Evolutionary conservation across 169 alveolate species (phyloP).

Genomic region (Cytauxzoon felis): DNA sequence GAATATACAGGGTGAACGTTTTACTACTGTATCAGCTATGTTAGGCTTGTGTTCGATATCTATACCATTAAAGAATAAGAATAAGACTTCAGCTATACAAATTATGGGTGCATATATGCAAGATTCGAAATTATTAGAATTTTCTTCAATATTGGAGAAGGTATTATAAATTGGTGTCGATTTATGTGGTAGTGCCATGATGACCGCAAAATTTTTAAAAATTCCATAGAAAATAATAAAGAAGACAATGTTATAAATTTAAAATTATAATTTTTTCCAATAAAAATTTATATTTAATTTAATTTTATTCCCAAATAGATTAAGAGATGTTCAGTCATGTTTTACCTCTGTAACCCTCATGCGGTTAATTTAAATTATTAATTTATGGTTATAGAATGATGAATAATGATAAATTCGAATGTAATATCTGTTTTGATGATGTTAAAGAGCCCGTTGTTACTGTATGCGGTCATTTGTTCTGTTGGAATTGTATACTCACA

Average conservation of each 20-base stretch:
- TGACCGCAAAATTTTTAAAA: too few relatives aligned
- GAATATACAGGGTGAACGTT: conserved; percentile 21
- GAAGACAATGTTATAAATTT: too few relatives aligned
- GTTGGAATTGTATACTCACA: conserved; percentile 92
- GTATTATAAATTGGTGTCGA: not conserved
- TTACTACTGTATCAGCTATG: conserved; percentile 35
- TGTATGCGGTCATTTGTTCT: conserved; percentile 93
- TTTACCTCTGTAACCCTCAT: too few relatives aligned
- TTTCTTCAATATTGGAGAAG: conserved; percentile 18
- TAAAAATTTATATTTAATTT: too few relatives aligned
- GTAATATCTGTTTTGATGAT: conserved; percentile 94
- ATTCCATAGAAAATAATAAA: too few relatives aligned
- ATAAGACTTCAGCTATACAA: conserved; percentile 21
- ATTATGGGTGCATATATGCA: conserved; percentile 24
- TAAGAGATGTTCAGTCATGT: too few relatives aligned
- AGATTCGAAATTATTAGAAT: conserved; percentile 19
- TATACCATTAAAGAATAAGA: conserved; percentile 16
- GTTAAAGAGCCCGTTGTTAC: conserved; percentile 96
- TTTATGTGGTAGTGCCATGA: too few relatives aligned
- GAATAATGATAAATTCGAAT: conserved; percentile 92
- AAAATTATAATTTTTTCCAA: too few relatives aligned
- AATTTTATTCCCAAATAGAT: too few relatives aligned
- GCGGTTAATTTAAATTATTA: too few relatives aligned
- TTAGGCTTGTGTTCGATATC: conserved; percentile 50
- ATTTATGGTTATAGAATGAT: too few relatives aligned